phyloP scores from a whole-genome alignment of 1,284 basidiomycete genomes.

The Cystobasidium pallidum region DNA sequence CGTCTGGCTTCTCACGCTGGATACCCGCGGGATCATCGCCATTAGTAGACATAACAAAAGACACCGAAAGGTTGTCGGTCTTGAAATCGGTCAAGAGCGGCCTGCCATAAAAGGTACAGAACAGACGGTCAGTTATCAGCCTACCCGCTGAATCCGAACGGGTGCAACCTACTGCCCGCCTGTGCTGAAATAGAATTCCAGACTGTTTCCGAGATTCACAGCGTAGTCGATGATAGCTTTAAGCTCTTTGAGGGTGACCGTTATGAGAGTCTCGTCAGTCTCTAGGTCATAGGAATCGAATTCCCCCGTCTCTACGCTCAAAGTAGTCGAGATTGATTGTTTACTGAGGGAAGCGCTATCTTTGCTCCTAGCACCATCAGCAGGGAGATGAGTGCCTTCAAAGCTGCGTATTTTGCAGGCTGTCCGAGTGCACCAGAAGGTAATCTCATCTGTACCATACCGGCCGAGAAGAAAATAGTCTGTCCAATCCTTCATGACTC shows the following conservation, averaged over 20 bases:
- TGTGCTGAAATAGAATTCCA: constrained; percentile 44
- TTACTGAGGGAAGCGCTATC: constrained; percentile 14
- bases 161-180: constrained; percentile 42
- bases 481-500: constrained; percentile 42
- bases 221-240: constrained; percentile 45
- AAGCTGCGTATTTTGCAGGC: constrained; percentile 40
- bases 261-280: constrained; percentile 42
- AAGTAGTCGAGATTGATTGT: constrained; percentile 39
- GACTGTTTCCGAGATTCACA: constrained; percentile 28
- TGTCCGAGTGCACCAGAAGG: constrained; percentile 35
- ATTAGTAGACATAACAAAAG: constrained; percentile 40
- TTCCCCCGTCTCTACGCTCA: constrained; percentile 40
- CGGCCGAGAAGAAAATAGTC: constrained; percentile 36
- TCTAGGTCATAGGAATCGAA: constrained; percentile 44
- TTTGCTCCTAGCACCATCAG: not conserved
- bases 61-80: constrained; percentile 18
- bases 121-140: not conserved
- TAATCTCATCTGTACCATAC: constrained; percentile 45
- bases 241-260: constrained; percentile 47
- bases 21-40: constrained; percentile 38
- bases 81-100: constrained; percentile 31
- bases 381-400: constrained; percentile 12
- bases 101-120: not conserved
- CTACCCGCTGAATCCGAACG: not conserved
- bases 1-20: constrained; percentile 39